Conservation (phyloP, 257 asterid genomes). For the Cinchona pubescens region DNA sequence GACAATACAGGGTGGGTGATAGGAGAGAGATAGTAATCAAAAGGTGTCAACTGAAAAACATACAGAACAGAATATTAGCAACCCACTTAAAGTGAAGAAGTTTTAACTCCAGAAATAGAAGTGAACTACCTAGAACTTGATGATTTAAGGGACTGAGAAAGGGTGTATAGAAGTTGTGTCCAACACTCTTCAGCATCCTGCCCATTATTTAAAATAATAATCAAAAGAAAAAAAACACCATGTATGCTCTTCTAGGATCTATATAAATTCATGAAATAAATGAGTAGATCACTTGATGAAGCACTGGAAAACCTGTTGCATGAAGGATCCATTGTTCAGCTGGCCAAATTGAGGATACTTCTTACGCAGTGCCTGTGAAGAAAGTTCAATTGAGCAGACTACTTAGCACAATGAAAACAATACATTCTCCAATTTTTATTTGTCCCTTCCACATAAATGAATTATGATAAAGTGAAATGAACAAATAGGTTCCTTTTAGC, state of each 20-base stretch:
- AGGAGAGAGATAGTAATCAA: background rate
- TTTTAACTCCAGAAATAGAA: conserved; percentile 9
- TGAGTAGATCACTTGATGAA: conserved; percentile 8
- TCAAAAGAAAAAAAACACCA: background rate
- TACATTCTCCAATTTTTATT: background rate
- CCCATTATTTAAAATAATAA: conserved; percentile 16
- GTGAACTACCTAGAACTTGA: conserved; percentile 58
- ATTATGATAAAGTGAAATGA: background rate
- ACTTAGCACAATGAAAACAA: background rate
- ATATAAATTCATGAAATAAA: background rate
- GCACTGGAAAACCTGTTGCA: conserved; percentile 79
- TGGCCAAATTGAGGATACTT: conserved; percentile 99
- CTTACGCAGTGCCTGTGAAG: conserved; percentile 72
- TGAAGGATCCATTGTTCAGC: conserved; percentile 86
- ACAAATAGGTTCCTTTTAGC: background rate
- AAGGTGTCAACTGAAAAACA: background rate
- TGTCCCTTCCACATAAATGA: background rate
- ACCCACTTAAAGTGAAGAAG: background rate
- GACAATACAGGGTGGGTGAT: conserved; percentile 1
- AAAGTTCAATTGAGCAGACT: background rate
- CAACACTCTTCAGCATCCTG: conserved; percentile 99
- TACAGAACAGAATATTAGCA: background rate
- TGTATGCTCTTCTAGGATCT: background rate
- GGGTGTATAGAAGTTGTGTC: conserved; percentile 88
- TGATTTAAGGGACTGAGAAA: conserved; percentile 68